Evolutionary conservation across 2,329 filamentous ascomycete genomes (phyloP).

Genomic region (Hypocrella siamensis): DNA sequence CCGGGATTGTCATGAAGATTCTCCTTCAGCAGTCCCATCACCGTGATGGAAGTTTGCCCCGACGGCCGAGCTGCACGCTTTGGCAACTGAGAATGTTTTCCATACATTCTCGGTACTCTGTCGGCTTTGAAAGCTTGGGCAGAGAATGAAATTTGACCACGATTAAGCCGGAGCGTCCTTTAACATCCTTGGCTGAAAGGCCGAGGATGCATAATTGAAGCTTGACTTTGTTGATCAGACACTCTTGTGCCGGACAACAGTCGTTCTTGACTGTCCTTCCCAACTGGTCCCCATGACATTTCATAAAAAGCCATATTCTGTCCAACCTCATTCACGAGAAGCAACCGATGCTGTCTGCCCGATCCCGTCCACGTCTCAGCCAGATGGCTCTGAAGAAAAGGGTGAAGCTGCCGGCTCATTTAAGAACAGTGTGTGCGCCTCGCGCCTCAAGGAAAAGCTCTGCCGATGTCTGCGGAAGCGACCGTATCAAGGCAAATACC

Average conservation of each 20-base stretch:
- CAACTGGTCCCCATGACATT: too few species aligned
- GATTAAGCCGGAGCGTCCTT: slow-evolving; percentile 99
- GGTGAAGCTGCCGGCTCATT: slow-evolving; percentile 50
- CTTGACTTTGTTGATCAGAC: slow-evolving; percentile 93
- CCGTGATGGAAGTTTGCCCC: slow-evolving; percentile 23
- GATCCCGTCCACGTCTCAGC: too few species aligned
- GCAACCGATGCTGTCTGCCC: too few species aligned
- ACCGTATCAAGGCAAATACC: slow-evolving; percentile 71
- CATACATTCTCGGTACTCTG: slow-evolving; percentile 71
- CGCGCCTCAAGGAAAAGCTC: slow-evolving; percentile 83
- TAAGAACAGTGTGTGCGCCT: slow-evolving; percentile 84
- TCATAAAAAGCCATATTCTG: slow-evolving; percentile 1
- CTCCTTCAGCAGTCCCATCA: slow-evolving; percentile 4
- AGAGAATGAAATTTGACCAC: slow-evolving; percentile 64
- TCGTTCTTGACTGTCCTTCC: too few species aligned
- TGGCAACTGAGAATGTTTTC: slow-evolving; percentile 47
- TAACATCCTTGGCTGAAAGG: slow-evolving; percentile 70
- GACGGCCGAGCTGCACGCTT: slow-evolving; percentile 35
- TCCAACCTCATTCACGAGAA: too few species aligned
- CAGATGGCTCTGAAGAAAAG: too few species aligned
- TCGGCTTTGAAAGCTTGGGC: slow-evolving; percentile 42
- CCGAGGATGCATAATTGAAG: slow-evolving; percentile 70
- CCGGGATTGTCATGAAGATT: neutral
- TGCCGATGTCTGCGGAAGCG: slow-evolving; percentile 63
- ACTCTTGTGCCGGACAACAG: too few species aligned